Percentiles rank a stretch among this genome's conserved stretches.
Conservation (phyloP, 2,329 filamentous ascomycete genomes). For the Aspergillus costaricaensis region DNA sequence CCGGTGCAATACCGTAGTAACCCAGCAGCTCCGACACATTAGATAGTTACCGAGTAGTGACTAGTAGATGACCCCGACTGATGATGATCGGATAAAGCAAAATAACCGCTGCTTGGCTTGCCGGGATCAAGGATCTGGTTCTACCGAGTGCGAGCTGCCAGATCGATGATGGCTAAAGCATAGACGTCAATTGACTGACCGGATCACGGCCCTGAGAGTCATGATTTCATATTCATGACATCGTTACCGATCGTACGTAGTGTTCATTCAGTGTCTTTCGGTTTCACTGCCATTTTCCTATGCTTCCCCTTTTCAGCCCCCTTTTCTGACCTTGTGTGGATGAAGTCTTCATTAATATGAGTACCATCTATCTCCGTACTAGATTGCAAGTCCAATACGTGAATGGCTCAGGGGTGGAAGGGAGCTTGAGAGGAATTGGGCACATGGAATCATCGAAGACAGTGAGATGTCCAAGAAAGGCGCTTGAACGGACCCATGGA, state of each 20-base stretch:
- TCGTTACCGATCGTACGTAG: neutral
- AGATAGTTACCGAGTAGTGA: neutral
- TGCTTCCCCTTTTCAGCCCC: neutral
- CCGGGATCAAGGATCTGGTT: neutral
- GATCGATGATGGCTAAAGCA: neutral
- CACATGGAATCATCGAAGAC: neutral
- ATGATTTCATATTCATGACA: neutral
- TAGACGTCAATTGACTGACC: neutral
- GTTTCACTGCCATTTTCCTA: neutral
- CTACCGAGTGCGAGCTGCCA: neutral
- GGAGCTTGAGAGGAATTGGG: neutral
- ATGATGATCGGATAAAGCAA: neutral
- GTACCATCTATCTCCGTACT: neutral
- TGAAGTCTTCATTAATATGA: constrained; percentile 1
- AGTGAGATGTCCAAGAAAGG: neutral
- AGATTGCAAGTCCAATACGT: neutral
- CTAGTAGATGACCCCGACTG: neutral
- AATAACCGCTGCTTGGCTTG: neutral
- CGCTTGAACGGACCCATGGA: constrained; percentile 9
- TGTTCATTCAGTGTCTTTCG: neutral
- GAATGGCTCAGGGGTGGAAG: neutral
- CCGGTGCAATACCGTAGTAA: neutral
- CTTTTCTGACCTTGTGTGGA: neutral
- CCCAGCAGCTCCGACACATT: neutral
- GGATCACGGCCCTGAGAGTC: neutral